Evolutionary conservation across 306 rosid species (phyloP), one percentile per base, ranked within the genome.

Genomic region (Corylus avellana): DNA sequence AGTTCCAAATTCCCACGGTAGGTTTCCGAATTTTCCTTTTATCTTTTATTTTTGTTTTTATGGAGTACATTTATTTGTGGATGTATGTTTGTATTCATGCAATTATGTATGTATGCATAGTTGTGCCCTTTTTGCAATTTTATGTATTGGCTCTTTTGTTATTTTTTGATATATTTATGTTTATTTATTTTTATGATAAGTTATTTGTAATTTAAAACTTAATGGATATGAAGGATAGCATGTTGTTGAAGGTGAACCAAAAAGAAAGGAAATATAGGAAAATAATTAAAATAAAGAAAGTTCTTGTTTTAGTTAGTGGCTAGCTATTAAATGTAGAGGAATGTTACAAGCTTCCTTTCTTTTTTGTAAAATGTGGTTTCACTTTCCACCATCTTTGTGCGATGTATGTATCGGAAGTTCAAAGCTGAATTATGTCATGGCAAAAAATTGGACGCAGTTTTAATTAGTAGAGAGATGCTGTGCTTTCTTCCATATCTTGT

Each of bases 1-100:
- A 84, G 80, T 82, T 84, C 76, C 88, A 87, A 84, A 90, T 84
- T 82, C 74, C 92, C 91, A 74, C 27, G 82, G 92, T 91, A 72
- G 71, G 85, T 51, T 67, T 42, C 72, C 51, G 16, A 46, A 22
- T 29, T 27, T 49, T 78, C 59, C 7, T 13, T 22, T 13, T 64
- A 17, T 4, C 13, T 20, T 13, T 3, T 44, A 2, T 17, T 37
- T 42, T 44, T 13, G 16, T 32, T 70, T 10, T 18, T 2, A 4
- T 12, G n/a, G 12, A 18, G 46, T 42, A 42, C 44, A 14, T 17
- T 8, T 42, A 27, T 42, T 42, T 42, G 50, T 67, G 50, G 50
- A 18, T 67, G 22, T 8, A 67, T 17, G 66, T 9, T 10, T 4
- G 13, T 14, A 12, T 50, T 12, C 16, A 10, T 14, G 3, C 3